A percentile compares a stretch with the other conserved stretches of the same genome.
Conservation (phyloP, 2,329 filamentous ascomycete genomes). For the Calcarisporium arbuscula region DNA sequence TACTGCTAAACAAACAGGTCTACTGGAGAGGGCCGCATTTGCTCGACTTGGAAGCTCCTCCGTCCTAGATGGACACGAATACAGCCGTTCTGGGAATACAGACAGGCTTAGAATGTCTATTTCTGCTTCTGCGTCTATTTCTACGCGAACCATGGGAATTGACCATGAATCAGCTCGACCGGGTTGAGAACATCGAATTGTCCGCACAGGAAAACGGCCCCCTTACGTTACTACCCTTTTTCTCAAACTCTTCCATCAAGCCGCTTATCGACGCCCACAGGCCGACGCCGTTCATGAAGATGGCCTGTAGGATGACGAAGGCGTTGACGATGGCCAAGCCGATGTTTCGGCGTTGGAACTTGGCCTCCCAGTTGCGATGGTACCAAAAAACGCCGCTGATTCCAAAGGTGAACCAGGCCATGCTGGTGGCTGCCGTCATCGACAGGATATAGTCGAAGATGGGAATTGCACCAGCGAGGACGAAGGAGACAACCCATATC, state of each 20-base stretch:
- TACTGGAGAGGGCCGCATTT: too few species aligned
- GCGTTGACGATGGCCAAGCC: too few species aligned
- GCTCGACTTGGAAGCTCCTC: too few species aligned
- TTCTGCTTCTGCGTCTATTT: too few species aligned
- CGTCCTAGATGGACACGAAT: too few species aligned
- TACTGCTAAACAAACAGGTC: too few species aligned
- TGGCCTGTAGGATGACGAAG: conserved; percentile 23
- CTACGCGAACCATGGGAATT: too few species aligned
- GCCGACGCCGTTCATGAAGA: conserved; percentile 29
- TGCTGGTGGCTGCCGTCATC: conserved; percentile 28
- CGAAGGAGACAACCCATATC: conserved; percentile 28
- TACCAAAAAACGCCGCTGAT: conserved; percentile 29
- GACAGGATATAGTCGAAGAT: conserved; percentile 31
- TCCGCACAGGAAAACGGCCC: conserved; percentile 27
- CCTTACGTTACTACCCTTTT: conserved; percentile 18
- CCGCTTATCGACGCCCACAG: conserved; percentile 27
- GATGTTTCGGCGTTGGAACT: too few species aligned
- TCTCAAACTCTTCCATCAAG: conserved; percentile 24
- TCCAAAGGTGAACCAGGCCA: conserved; percentile 31
- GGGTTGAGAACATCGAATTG: conserved; percentile 25
- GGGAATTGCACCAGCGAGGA: conserved; percentile 30
- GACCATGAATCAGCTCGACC: background rate
- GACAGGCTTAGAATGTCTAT: too few species aligned
- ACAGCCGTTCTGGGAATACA: too few species aligned
- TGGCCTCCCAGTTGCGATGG: conserved; percentile 27